A percentile compares a stretch with the other conserved stretches of the same genome.
These are phyloP conservation scores for Leptographium lundbergii DNA, from an alignment of 2,329 filamentous ascomycete genomes.

Conservation along the genomic window DNA sequence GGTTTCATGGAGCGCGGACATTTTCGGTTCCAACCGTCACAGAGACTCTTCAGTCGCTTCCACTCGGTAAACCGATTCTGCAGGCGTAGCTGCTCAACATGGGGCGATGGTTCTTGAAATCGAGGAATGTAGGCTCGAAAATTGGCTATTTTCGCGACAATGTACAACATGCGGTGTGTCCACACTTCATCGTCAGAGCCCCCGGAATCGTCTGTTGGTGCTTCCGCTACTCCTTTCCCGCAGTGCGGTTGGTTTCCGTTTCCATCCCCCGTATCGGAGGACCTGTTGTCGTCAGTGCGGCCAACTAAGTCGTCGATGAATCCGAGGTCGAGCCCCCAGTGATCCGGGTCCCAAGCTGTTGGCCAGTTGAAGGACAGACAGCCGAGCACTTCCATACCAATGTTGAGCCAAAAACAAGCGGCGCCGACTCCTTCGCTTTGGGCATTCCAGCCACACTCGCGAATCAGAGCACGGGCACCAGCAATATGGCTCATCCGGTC, in stretches of 20 bases:
- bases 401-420: slow-evolving; percentile 90
- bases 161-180: slow-evolving; percentile 81
- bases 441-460: slow-evolving; percentile 82
- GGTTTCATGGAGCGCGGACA: slow-evolving; percentile 82
- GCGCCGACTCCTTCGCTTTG: slow-evolving; percentile 65
- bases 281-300: background rate
- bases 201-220: background rate
- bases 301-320: slow-evolving; percentile 26
- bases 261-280: background rate
- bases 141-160: slow-evolving; percentile 76
- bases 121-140: slow-evolving; percentile 61
- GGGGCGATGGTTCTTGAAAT: slow-evolving; percentile 44
- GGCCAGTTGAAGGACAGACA: slow-evolving; percentile 82
- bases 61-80: slow-evolving; percentile 62
- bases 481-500: slow-evolving; percentile 84
- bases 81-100: slow-evolving; percentile 50
- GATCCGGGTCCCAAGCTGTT: slow-evolving; percentile 77
- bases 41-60: slow-evolving; percentile 66
- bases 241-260: background rate
- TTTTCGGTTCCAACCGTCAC: slow-evolving; percentile 67
- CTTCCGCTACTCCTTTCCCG: background rate
- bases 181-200: slow-evolving; percentile 64
- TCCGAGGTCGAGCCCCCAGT: slow-evolving; percentile 77
- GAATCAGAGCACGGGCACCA: slow-evolving; percentile 72
- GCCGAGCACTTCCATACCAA: slow-evolving; percentile 79